These are phyloP conservation scores for Alternaria conjuncta DNA, from an alignment of 2,329 filamentous ascomycete genomes.

Conservation along the genomic window DNA sequence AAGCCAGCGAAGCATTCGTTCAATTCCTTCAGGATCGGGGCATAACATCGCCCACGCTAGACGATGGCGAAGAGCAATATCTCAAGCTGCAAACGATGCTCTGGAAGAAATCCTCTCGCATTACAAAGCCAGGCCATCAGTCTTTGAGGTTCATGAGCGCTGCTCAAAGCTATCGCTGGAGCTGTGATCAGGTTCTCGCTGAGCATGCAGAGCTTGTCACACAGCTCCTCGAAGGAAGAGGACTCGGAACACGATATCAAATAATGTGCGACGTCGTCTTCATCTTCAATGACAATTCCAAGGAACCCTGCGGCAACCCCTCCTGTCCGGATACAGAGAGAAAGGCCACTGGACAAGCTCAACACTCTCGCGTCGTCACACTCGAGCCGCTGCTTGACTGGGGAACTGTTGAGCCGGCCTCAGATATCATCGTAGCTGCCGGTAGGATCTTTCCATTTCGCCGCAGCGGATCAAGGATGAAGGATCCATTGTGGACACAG, in stretches of 20 bases:
- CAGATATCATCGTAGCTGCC: background rate
- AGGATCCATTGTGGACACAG: slow-evolving; percentile 14
- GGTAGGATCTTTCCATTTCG: slow-evolving; percentile 12
- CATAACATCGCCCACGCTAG: background rate
- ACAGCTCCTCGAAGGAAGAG: background rate
- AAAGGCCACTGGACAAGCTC: background rate
- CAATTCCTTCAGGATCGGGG: background rate
- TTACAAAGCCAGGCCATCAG: background rate
- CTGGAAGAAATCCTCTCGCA: slow-evolving; percentile 5
- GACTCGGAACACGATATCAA: background rate
- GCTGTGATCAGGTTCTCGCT: background rate
- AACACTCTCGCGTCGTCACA: background rate
- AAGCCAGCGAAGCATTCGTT: slow-evolving; percentile 4
- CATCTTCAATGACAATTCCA: background rate
- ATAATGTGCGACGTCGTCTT: slow-evolving; percentile 1
- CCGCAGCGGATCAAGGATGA: slow-evolving; percentile 14
- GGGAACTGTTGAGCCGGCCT: slow-evolving; percentile 9
- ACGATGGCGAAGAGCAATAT: background rate
- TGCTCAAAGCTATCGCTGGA: background rate
- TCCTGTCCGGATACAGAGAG: background rate
- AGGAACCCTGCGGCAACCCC: background rate
- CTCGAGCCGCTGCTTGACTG: slow-evolving; percentile 19
- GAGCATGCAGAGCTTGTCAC: slow-evolving; percentile 3
- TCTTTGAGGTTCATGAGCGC: background rate
- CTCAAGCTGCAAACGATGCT: slow-evolving; percentile 12